Evolutionary conservation across 2,329 filamentous ascomycete species (phyloP).

Genomic region (Aspergillus sp.): DNA sequence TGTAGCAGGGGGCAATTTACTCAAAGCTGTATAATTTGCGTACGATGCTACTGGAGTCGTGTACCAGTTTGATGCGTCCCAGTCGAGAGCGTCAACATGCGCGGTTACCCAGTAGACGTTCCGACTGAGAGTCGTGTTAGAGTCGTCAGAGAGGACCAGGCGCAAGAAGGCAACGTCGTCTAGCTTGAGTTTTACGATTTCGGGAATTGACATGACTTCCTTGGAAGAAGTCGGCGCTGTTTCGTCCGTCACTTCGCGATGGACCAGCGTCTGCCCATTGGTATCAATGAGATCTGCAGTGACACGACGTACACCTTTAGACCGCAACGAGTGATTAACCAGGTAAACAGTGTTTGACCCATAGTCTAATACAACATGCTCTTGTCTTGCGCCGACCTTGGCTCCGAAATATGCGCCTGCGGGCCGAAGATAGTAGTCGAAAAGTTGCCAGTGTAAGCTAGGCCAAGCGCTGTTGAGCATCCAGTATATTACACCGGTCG

Average conservation of each 20-base stretch:
- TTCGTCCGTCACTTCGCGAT: constrained; percentile 27
- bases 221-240: constrained; percentile 51
- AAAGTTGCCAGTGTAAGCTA: constrained; percentile 64
- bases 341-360: constrained; percentile 47
- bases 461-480: constrained; percentile 68
- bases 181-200: constrained; percentile 31
- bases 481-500: constrained; percentile 66
- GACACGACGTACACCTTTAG: constrained; percentile 44
- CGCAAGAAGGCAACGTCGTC: constrained; percentile 53
- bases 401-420: constrained; percentile 61
- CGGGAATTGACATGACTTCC: constrained; percentile 33
- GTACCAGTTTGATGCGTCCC: constrained; percentile 60
- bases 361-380: constrained; percentile 60
- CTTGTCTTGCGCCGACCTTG: constrained; percentile 51
- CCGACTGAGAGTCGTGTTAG: constrained; percentile 45
- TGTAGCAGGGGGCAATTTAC: constrained; percentile 38
- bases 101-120: constrained; percentile 62
- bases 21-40: constrained; percentile 50
- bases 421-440: constrained; percentile 62
- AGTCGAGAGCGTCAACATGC: constrained; percentile 52
- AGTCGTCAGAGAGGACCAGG: constrained; percentile 45
- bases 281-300: constrained; percentile 52
- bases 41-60: constrained; percentile 57
- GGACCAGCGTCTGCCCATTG: constrained; percentile 46
- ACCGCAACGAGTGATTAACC: constrained; percentile 54